Conservation (phyloP, 306 rosid species). For the Cicer cuneatum region DNA sequence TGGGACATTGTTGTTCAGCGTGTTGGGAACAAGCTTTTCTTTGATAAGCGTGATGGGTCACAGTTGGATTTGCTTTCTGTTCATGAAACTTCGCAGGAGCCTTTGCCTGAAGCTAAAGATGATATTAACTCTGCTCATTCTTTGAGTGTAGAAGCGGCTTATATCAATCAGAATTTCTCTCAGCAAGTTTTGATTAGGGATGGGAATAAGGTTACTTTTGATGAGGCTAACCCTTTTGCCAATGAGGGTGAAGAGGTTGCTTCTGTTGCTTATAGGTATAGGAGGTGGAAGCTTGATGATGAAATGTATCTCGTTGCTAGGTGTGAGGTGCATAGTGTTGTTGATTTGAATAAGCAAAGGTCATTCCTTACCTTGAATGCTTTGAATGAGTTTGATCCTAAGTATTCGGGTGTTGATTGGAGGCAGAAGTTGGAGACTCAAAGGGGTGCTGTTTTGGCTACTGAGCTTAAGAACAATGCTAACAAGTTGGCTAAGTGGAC, state of each 20-base stretch:
- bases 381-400: slow-evolving; percentile 84
- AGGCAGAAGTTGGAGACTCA: slow-evolving; percentile 98
- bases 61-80: slow-evolving; percentile 91
- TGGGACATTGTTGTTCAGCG: slow-evolving; percentile 94
- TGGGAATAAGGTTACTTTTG: slow-evolving; percentile 78
- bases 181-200: slow-evolving; percentile 84
- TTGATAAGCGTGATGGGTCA: slow-evolving; percentile 89
- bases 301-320: slow-evolving; percentile 86
- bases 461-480: slow-evolving; percentile 95
- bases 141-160: slow-evolving; percentile 82
- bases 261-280: slow-evolving; percentile 79
- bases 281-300: slow-evolving; percentile 92
- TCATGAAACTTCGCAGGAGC: slow-evolving; percentile 96
- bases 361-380: slow-evolving; percentile 93
- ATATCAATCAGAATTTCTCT: slow-evolving; percentile 88
- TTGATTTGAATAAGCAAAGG: slow-evolving; percentile 81
- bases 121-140: slow-evolving; percentile 91
- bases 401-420: slow-evolving; percentile 93
- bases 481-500: slow-evolving; percentile 97
- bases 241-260: slow-evolving; percentile 95
- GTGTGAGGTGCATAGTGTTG: slow-evolving; percentile 94
- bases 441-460: slow-evolving; percentile 96
- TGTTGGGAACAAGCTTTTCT: slow-evolving; percentile 89
- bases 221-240: slow-evolving; percentile 91
- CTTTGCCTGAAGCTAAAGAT: slow-evolving; percentile 88